Evolutionary conservation across 495 filamentous ascomycete genomes (phyloP), one percentile per base, ranked within the genome.

Genomic region (Xylaria palmicola): DNA sequence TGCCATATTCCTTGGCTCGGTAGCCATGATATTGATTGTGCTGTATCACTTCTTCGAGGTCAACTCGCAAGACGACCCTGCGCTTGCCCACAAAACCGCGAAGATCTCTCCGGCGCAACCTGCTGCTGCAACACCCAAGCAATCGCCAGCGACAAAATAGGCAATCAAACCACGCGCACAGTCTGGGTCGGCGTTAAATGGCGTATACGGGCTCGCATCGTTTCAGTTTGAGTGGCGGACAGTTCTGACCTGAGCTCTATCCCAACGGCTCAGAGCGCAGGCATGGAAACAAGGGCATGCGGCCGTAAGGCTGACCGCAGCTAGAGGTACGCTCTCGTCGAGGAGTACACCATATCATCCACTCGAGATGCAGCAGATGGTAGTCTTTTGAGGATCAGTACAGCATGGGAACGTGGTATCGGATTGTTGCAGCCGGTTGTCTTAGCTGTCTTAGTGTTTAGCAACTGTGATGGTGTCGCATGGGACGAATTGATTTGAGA

Each of bases 1-100:
- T 22, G 93, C 94, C 75, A 87, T 96, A 72, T 93, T 97, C 75
- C 90, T 98, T 58, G 94, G 95, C 77, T 92, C 86, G 41, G 82
- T 87, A 32, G 85, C 94, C 66, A 94, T 97, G 92, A 84, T 97
- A 55, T 85, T 99, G 64, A 97, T 96, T 48, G 86, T 98, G 44
- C 76, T 97, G 19, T 98, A 98, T 82, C 92, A 97, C 78, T 98
- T 95, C 81, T 88, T 99, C 67, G 93, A 97, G 70, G 86, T 97
- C 80, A 98, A 98, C 73, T 86, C 92, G 34, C 77, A 81, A 61
- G 85, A 90, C 26, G 65, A 64, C 10, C 47, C 58, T 40, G 47
- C 62, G 15, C 54, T 64, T 40, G 49, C 62, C 36, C 53, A 67
- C 50, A 72, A 72, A 49, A 56, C 62, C 13, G 30, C 60, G 17